Evolutionary conservation across 2,329 filamentous ascomycete species (phyloP), one percentile per base, ranked within the genome.

Genomic region (Coniochaeta hoffmannii): DNA sequence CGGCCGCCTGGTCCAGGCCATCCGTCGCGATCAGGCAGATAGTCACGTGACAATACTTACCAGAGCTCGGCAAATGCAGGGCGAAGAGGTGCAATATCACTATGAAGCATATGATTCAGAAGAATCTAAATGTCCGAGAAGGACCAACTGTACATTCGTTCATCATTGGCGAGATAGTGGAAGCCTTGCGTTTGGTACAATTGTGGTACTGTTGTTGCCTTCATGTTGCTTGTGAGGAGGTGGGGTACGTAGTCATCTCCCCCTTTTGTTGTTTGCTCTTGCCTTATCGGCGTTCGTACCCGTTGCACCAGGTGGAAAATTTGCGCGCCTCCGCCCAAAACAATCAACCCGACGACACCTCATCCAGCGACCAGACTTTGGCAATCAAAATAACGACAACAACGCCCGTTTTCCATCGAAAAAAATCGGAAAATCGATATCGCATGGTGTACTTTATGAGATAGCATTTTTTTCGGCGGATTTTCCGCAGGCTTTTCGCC

Each of bases 381-480:
- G 62, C 68, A 78, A 81, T 83, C 81, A 72, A 78, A 79, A 82
- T 70, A 69, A 70, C 71, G 69, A 73, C 75, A 71, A 74, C 71
- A 70, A 72, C 72, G 62, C 67, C 69, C 68, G 58, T 71, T 74
- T 75, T 76, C 68, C 73, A 84, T 83, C 82, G n/a, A 67, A 65
- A 68, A 76, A 77, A 79, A 71, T 76, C 72, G 67, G 69, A 69
- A 71, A 73, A 68, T 65, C 66, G 68, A 72, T 76, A 73, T 77
- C 71, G 71, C 75, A 83, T 78, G 75, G 76, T 68, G 69, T 70
- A 69, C 72, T 80, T 79, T 82, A 84, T 83, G 77, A 74, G 71
- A 72, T 80, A 73, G 83, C 78, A 76, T 76, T 77, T 73, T 83
- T 87, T 82, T 85, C 76, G 76, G 66, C 76, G 76, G 76, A 68